phyloP scores from a whole-genome alignment of 345 rosid species.

The Jatropha curcas region DNA sequence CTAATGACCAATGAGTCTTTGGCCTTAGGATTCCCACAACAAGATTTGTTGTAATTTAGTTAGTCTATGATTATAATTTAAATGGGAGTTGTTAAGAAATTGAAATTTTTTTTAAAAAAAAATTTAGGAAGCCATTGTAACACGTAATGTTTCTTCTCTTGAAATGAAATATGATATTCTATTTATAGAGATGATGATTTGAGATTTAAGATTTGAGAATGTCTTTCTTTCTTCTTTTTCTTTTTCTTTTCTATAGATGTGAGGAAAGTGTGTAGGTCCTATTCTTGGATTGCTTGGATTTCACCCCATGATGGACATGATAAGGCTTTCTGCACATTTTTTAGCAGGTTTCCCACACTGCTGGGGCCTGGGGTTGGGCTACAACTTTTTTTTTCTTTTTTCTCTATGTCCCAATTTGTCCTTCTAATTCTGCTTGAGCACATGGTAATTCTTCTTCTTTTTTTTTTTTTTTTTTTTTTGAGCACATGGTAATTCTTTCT shows the following conservation, averaged over 20 bases:
- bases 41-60: no score
- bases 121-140: no score
- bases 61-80: no score
- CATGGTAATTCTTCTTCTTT: neutral
- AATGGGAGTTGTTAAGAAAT: no score
- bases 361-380: no score
- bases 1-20: neutral
- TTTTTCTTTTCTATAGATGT: neutral
- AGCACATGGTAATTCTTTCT: neutral
- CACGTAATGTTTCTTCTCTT: slow-evolving; percentile 15
- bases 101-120: no score
- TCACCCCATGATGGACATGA: slow-evolving; percentile 53
- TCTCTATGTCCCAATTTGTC: neutral
- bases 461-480: neutral
- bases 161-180: slow-evolving; percentile 12
- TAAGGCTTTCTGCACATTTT: neutral
- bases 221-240: neutral
- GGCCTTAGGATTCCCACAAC: slow-evolving; percentile 21
- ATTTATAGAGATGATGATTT: no score
- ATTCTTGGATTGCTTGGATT: slow-evolving; percentile 65
- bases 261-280: slow-evolving; percentile 22
- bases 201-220: no score
- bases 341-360: neutral
- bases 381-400: neutral
- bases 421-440: neutral